Evolutionary conservation across 2,329 filamentous ascomycete species (phyloP).

Genomic region (Fusarium decemcellulare): DNA sequence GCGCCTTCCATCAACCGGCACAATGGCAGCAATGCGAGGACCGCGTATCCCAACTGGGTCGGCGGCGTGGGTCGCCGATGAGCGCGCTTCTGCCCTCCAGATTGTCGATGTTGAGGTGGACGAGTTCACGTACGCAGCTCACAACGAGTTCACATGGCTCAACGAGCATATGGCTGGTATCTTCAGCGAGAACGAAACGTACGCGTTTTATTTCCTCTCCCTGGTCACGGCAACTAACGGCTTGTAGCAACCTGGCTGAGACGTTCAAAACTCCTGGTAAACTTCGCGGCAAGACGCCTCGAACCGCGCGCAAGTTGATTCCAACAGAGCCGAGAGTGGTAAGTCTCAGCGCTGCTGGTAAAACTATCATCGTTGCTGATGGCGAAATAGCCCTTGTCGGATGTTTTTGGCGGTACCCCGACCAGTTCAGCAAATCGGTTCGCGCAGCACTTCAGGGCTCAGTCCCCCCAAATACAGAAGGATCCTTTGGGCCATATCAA

Average conservation of each 20-base stretch:
- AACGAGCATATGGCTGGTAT: slow-evolving; percentile 99
- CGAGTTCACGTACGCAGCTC: slow-evolving; percentile 92
- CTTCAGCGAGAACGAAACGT: slow-evolving; percentile 90
- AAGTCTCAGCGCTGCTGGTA: slow-evolving; percentile 52
- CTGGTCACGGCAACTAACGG: slow-evolving; percentile 25
- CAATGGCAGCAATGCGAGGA: slow-evolving; percentile 64
- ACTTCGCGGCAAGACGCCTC: slow-evolving; percentile 84
- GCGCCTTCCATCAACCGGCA: slow-evolving; percentile 34
- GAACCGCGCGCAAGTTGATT: slow-evolving; percentile 75
- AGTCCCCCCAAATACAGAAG: slow-evolving; percentile 70
- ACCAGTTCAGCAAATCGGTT: slow-evolving; percentile 70
- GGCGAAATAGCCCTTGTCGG: slow-evolving; percentile 67
- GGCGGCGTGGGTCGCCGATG: slow-evolving; percentile 86
- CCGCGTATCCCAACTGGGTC: slow-evolving; percentile 82
- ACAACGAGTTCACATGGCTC: slow-evolving; percentile 97
- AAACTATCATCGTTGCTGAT: slow-evolving; percentile 43
- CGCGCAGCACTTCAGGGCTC: slow-evolving; percentile 62
- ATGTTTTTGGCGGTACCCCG: slow-evolving; percentile 70
- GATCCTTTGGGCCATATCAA: slow-evolving; percentile 54
- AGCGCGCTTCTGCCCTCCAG: slow-evolving; percentile 82
- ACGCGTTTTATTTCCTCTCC: slow-evolving; percentile 46
- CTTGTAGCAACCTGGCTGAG: slow-evolving; percentile 85
- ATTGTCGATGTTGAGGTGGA: slow-evolving; percentile 88
- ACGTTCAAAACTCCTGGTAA: slow-evolving; percentile 96
- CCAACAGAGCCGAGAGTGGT: slow-evolving; percentile 74